Base-by-base conservation (phyloP, 2,329 filamentous ascomycete genomes). In the Talaromyces rugulosus region DNA sequence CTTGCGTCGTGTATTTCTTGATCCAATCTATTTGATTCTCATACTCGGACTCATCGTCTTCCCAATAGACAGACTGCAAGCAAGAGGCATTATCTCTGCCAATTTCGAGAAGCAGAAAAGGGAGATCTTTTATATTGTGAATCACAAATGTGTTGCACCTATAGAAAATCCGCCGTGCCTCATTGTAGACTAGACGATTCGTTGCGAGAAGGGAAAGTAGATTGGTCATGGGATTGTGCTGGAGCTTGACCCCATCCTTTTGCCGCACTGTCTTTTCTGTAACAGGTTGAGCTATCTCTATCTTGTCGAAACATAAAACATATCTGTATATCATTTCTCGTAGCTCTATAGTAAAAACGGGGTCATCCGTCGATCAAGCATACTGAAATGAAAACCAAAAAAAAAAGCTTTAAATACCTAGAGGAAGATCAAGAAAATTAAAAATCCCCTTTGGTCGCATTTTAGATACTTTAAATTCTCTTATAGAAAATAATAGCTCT, bases 171-270 rank as follows among this genome's bases (percentile, higher is more conserved):
- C 16, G 53, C 5, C 42, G 27, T 23, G 40, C 54, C 31, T 61
- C 59, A 9, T 61, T 9, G 9, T 57, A 61, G 3, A 53, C 36
- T 18, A 53, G 59, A 14, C 31, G 54, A 7, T 54, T 57, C n/a
- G 33, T 33, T 11, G 42, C 11, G 30, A 61, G n/a, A 18, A 61
- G 30, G 44, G 59, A 27, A 23, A 61, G 47, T 5, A 36, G 30
- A n/a, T 57, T 61, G 11, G 6, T n/a, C 5, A 18, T 7, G 2
- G 53, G 59, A 31, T 52, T 57, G 9, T 42, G 42, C 27, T 57
- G 59, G 14, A 53, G 42, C 59, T 44, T 57, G 1, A 56, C 18
- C 12, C 42, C 59, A 4, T 40, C 16, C 34, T 31, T 36, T 16
- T 30, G 12, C 14, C 11, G 6, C 16, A 55, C 9, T 18, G 3